Evolutionary conservation across 2,329 filamentous ascomycete species (phyloP), one percentile per base, ranked within the genome.

Genomic region (Rhinocladiella mackenziei): DNA sequence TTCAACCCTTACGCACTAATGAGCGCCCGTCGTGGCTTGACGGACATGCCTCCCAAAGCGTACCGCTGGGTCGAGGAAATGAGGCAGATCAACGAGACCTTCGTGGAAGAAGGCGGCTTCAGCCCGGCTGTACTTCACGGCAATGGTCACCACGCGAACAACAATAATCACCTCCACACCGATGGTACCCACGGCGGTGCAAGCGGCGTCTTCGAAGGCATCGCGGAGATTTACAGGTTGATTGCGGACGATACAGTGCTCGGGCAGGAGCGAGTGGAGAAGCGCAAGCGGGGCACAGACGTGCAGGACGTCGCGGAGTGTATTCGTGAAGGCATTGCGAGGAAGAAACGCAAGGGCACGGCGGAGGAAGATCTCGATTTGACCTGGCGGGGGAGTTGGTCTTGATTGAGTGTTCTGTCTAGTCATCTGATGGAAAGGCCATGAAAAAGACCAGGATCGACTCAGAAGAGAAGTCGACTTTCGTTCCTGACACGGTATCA

Each of bases 21-120:
- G 18, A 59, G 64, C 37, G 77, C 72, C 0, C 72, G 77, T 55
- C 68, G 60, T 22, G 67, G 73, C 2, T 66, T 86, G 6, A 67
- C 75, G 3, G 67, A 63, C 10, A 84, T 88, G 75, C 73, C 83
- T 17, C 78, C 80, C 5, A 89, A 89, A 65, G 84, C 85, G 13
- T 88, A 88, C 61, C 71, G 85, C 8, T 89, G 84, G 84, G 80
- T 86, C 0, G 70, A 73, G 23, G 84, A 89, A 69, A 88, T 89
- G 84, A 74, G 81, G 55, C 80, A 89, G 70, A 87, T 89, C 58
- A 77, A 76, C 3, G 67, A 74, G 45, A 84, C 81, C 3, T 81
- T 86, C 60, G 65, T 65, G 5, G 74, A 77, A 30, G 80, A 83
- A 41, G 83, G 80, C 1, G 82, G 81, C 0, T 86, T 84, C 18